These are phyloP conservation scores for Dendrobium nobile DNA, from an alignment of 106 monocot genomes.

Conservation along the genomic window DNA sequence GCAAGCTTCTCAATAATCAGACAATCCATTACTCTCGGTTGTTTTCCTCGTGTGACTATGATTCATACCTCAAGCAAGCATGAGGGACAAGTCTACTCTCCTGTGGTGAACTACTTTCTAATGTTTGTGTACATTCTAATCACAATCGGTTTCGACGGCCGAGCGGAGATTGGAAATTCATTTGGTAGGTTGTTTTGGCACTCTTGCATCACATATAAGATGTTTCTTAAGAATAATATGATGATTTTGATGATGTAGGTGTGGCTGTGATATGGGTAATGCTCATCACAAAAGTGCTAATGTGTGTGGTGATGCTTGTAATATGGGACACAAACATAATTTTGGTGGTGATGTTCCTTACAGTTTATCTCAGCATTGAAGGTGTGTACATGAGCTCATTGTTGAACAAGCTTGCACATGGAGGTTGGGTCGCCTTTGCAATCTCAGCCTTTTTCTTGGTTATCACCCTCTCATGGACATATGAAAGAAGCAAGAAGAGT, in stretches of 20 bases:
- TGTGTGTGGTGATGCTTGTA: slow-evolving; percentile 47
- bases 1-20: slow-evolving; percentile 60
- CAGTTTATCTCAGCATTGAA: slow-evolving; percentile 30
- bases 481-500: slow-evolving; percentile 35
- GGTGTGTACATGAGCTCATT: slow-evolving; percentile 37
- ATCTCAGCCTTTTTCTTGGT: slow-evolving; percentile 35
- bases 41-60: slow-evolving; percentile 60
- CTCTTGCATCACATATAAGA: neutral
- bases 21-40: slow-evolving; percentile 56
- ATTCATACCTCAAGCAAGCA: slow-evolving; percentile 45
- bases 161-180: slow-evolving; percentile 50
- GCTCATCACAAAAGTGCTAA: slow-evolving; percentile 50
- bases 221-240: too few relatives aligned
- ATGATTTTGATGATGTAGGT: slow-evolving; percentile 22
- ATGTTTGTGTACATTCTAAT: slow-evolving; percentile 47
- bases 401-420: slow-evolving; percentile 34
- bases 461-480: slow-evolving; percentile 42
- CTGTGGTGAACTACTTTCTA: slow-evolving; percentile 51
- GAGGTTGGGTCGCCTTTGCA: slow-evolving; percentile 63
- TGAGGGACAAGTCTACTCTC: slow-evolving; percentile 55
- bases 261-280: slow-evolving; percentile 66
- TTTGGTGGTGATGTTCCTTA: slow-evolving; percentile 17
- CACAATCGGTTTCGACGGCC: slow-evolving; percentile 43
- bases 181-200: slow-evolving; percentile 23
- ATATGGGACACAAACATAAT: slow-evolving; percentile 36